Evolutionary conservation across 2,329 filamentous ascomycete genomes (phyloP), one percentile per base, ranked within the genome.

Genomic region (Trichophyton simii): DNA sequence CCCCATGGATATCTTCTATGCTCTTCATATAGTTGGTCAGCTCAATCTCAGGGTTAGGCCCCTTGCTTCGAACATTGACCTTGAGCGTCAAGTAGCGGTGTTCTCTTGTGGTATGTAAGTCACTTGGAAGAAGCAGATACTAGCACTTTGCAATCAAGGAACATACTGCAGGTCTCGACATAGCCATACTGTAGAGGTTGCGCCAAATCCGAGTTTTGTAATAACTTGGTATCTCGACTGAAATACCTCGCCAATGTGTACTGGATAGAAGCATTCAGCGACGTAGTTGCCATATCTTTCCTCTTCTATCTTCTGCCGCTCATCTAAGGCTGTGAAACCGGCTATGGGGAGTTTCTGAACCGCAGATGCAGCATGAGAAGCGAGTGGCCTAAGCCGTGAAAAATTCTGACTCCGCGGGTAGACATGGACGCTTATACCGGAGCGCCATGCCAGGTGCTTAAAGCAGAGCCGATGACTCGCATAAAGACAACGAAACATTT

Each of bases 101-200:
- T 65, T 64, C 18, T 60, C 64, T 4, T 57, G 13, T 11, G 5
- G n/a, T 9, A 22, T 34, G 52, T 31, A 8, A 57, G 25, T 38
- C 18, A 5, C 7, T 15, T 34, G 20, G 2, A 8, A 8, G 25
- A 46, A 22, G 25, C 31, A 59, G 11, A 22, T 46, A 46, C 3
- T 31, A 48, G 18, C 9, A 8, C 15, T 46, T n/a, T n/a, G 18
- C 2, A 9, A 9, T 22, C 18, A 9, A 22, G 5, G 3, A 48
- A 38, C 60, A 55, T 61, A 64, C 65, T 34, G n/a, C n/a, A 66
- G 25, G 57, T 68, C 66, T 22, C 61, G 61, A 58, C 61, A 60
- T 28, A 68, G 64, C 67, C 66, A 69, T 52, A 66, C 62, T n/a
- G 67, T 69, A 1, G 66, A 69, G 20, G 62, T 64, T 8, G 63